Conservation (phyloP, 495 filamentous ascomycete genomes). For the Hypoxylon intermedium region DNA sequence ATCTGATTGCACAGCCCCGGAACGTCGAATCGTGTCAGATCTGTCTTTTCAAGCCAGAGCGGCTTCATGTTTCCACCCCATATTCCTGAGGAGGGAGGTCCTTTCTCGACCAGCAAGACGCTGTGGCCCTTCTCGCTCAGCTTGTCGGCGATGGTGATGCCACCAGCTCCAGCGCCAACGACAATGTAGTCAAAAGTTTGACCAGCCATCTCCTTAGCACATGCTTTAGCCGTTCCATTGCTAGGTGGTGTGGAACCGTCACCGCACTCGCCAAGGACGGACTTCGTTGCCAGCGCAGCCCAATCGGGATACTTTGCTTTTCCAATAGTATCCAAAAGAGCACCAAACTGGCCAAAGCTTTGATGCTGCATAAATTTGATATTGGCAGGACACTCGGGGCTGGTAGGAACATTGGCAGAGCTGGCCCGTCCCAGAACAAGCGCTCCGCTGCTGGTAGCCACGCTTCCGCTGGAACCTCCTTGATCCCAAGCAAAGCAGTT, state of each 20-base stretch:
- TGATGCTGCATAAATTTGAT: conserved; percentile 52
- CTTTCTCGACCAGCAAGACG: conserved; percentile 80
- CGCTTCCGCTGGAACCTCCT: conserved; percentile 52
- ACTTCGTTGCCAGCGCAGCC: conserved; percentile 51
- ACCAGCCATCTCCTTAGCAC: conserved; percentile 47
- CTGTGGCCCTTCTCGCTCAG: conserved; percentile 80
- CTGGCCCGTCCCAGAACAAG: conserved; percentile 57
- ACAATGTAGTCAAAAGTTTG: conserved; percentile 72
- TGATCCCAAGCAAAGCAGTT: conserved; percentile 68
- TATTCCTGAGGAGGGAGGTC: conserved; percentile 65
- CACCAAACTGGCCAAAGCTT: conserved; percentile 52
- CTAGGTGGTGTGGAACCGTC: conserved; percentile 23
- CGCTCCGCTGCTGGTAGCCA: conserved; percentile 44
- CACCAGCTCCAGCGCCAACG: conserved; percentile 70
- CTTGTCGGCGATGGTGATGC: conserved; percentile 69
- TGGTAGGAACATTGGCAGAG: conserved; percentile 41
- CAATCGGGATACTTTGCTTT: conserved; percentile 58
- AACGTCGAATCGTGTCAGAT: conserved; percentile 78
- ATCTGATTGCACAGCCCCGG: conserved; percentile 79
- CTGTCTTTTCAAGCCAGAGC: conserved; percentile 69
- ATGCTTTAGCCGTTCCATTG: conserved; percentile 38
- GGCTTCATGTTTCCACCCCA: conserved; percentile 66
- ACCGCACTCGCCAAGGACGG: conserved; percentile 49
- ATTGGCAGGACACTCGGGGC: conserved; percentile 44
- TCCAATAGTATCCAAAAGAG: conserved; percentile 49